Conservation (phyloP, 148 eudicot genomes). For the Arbutus unedo region DNA sequence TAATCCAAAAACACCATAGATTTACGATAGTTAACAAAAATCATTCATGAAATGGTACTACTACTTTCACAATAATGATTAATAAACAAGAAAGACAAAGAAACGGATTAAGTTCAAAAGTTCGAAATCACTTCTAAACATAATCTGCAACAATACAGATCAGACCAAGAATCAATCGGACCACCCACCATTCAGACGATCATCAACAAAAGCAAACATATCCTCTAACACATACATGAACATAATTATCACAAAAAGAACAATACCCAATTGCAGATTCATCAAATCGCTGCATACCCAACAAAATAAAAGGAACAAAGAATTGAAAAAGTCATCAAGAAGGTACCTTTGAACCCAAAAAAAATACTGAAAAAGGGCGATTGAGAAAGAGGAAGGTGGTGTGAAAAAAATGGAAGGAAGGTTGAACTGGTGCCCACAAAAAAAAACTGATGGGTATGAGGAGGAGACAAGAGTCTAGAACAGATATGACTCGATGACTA, state of each 20-base stretch:
- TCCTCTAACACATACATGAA: neutral
- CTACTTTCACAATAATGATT: too few relatives aligned
- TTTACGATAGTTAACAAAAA: neutral
- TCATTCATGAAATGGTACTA: too few relatives aligned
- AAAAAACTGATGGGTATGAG: neutral
- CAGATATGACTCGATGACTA: neutral
- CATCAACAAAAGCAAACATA: constrained; percentile 1
- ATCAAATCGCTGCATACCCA: constrained; percentile 6
- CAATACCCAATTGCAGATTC: constrained; percentile 19
- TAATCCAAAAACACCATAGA: neutral
- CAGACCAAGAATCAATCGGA: neutral
- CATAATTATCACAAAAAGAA: constrained; percentile 7
- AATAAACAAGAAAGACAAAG: neutral
- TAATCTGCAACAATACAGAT: neutral
- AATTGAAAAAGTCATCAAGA: neutral
- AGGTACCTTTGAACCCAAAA: neutral
- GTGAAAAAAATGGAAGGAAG: neutral
- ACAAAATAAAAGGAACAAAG: neutral
- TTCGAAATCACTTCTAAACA: neutral
- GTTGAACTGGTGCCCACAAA: neutral
- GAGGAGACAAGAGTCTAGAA: neutral
- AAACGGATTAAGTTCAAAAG: constrained; percentile 14
- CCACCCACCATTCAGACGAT: neutral
- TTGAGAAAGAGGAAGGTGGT: neutral
- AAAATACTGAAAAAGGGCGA: neutral